Conservation (phyloP, 169 alveolate species). For the Plasmodium inui region DNA sequence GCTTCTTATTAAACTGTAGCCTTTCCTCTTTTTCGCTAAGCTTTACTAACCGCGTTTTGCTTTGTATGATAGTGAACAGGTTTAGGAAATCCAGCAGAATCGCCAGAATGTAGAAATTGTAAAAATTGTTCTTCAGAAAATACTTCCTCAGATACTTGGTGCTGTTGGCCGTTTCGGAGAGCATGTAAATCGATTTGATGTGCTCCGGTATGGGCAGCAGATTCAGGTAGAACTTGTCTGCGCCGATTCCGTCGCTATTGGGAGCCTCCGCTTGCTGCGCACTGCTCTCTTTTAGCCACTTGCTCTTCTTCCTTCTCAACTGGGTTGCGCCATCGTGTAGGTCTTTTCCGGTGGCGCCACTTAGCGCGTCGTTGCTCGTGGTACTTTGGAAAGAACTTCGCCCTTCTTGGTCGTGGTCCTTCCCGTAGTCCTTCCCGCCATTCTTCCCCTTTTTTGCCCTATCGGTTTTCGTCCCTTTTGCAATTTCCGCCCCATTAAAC, state of each 20-base stretch:
- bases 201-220: constrained; percentile 59
- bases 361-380: neutral
- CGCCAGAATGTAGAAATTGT: constrained; percentile 59
- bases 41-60: constrained; percentile 61
- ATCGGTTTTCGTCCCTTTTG: neutral
- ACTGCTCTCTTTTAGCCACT: neutral
- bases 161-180: constrained; percentile 70
- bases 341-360: neutral
- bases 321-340: neutral
- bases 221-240: constrained; percentile 13
- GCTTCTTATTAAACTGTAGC: constrained; percentile 46
- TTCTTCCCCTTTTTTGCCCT: neutral
- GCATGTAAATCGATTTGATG: constrained; percentile 71
- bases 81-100: constrained; percentile 49
- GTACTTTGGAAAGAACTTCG: neutral
- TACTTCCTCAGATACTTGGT: constrained; percentile 51
- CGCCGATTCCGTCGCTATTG: neutral
- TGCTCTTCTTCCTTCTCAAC: neutral
- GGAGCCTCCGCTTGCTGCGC: neutral
- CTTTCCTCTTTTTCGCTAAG: constrained; percentile 61
- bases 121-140: constrained; percentile 59
- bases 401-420: neutral
- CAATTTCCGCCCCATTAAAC: neutral
- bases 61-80: constrained; percentile 60
- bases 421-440: neutral